Percentiles rank a stretch among this genome's conserved stretches.
These are phyloP conservation scores for Fusarium neocosmosporiellum DNA, from an alignment of 2,329 filamentous ascomycete species.

Conservation along the genomic window DNA sequence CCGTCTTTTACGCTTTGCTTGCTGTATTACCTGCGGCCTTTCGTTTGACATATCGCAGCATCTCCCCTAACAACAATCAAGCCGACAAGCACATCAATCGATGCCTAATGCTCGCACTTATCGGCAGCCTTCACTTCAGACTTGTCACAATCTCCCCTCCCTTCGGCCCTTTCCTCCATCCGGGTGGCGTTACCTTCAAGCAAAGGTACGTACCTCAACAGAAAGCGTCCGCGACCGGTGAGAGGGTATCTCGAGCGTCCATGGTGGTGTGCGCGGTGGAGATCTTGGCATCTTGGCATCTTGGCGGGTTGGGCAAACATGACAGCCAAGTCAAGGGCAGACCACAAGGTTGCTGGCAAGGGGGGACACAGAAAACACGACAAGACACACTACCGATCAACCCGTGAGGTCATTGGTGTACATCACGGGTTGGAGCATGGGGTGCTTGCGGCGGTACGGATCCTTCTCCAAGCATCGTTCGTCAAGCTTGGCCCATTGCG, in stretches of 20 bases:
- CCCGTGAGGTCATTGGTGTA: constrained; percentile 40
- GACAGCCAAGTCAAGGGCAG: constrained; percentile 9
- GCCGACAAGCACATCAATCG: neutral
- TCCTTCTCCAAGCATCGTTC: constrained; percentile 9
- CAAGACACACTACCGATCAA: constrained; percentile 23
- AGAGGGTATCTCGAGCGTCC: constrained; percentile 23
- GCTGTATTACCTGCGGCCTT: constrained; percentile 1
- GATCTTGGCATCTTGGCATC: constrained; percentile 38
- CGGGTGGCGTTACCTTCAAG: constrained; percentile 21
- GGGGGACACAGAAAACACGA: constrained; percentile 6
- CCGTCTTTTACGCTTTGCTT: constrained; percentile 19
- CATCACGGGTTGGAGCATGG: constrained; percentile 26
- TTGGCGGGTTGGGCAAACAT: constrained; percentile 29
- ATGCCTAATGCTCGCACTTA: neutral
- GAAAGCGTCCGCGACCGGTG: constrained; percentile 15
- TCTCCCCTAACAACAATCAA: neutral
- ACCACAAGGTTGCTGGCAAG: neutral
- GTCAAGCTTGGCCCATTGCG: constrained; percentile 7
- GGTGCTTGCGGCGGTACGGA: constrained; percentile 19
- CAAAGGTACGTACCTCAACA: constrained; percentile 5
- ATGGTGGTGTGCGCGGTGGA: constrained; percentile 40
- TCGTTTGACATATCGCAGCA: neutral
- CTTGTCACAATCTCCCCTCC: constrained; percentile 5
- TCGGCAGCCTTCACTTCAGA: neutral
- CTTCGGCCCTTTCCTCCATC: constrained; percentile 16